A percentile compares a stretch with the other conserved stretches of the same genome.
Evolutionary conservation across 177 flowering plant species (phyloP).

Genomic region (Vitis hybrid): DNA sequence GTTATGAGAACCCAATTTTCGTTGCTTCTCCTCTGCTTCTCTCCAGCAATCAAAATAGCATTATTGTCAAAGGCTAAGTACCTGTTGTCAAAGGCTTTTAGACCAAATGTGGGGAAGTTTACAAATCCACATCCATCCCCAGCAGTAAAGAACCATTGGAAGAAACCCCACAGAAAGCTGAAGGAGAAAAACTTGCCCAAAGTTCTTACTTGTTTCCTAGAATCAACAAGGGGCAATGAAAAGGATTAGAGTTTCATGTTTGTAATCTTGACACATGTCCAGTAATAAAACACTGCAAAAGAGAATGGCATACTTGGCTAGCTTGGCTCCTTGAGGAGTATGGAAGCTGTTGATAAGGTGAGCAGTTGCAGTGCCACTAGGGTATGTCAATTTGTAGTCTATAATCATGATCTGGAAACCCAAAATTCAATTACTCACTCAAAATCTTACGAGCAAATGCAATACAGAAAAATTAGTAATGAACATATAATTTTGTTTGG

Average conservation of each 20-base stretch:
- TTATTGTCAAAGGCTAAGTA: too few species aligned
- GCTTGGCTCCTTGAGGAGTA: conserved; percentile 13
- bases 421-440: too few species aligned
- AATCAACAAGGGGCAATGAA: not conserved
- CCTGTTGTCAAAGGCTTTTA: conserved; percentile 1
- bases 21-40: too few species aligned
- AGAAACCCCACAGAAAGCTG: conserved; percentile 1
- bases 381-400: conserved; percentile 14
- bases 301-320: conserved; percentile 2
- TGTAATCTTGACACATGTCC: not conserved
- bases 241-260: not conserved
- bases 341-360: conserved; percentile 17
- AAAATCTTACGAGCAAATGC: too few species aligned
- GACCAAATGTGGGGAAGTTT: conserved; percentile 11
- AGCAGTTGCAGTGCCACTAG: conserved; percentile 22
- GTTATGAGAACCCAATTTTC: too few species aligned
- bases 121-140: conserved; percentile 10
- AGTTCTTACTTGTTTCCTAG: conserved; percentile 13
- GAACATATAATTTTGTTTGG: too few species aligned
- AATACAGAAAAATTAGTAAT: too few species aligned
- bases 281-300: not conserved
- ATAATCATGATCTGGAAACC: conserved; percentile 12
- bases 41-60: too few species aligned
- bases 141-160: conserved; percentile 12
- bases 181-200: conserved; percentile 10